Evolutionary conservation across 306 rosid species (phyloP).

Genomic region (Dicorynia guianensis): DNA sequence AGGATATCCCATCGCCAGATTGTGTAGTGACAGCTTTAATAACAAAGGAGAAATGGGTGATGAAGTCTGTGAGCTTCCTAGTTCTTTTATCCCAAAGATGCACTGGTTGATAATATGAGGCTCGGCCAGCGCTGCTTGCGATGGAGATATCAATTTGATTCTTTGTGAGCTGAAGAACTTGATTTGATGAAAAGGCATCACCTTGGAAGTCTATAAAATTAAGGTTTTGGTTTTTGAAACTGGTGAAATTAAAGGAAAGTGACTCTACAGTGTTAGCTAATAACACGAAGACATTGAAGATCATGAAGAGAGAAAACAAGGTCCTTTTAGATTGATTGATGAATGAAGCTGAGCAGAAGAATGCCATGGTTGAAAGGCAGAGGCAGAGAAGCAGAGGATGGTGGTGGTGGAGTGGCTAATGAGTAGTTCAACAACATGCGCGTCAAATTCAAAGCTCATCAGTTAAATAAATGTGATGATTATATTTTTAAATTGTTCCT

Average conservation of each 20-base stretch:
- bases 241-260: constrained; percentile 44
- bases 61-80: constrained; percentile 59
- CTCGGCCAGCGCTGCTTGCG: constrained; percentile 48
- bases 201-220: constrained; percentile 29
- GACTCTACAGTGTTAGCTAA: constrained; percentile 26
- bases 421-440: constrained; percentile 21
- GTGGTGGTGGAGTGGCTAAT: constrained; percentile 15
- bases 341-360: constrained; percentile 5
- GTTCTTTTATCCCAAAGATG: constrained; percentile 57
- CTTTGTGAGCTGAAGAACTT: constrained; percentile 48
- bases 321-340: neutral
- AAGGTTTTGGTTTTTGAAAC: constrained; percentile 34
- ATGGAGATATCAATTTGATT: constrained; percentile 37
- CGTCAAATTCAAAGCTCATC: too few species aligned
- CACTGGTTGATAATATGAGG: constrained; percentile 40
- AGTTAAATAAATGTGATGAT: too few species aligned
- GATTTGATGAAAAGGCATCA: constrained; percentile 37
- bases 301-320: neutral
- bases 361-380: constrained; percentile 34
- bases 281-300: constrained; percentile 25
- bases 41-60: constrained; percentile 74
- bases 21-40: constrained; percentile 37
- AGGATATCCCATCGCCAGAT: constrained; percentile 71
- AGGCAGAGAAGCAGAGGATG: constrained; percentile 6
- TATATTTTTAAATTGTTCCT: too few species aligned